These are phyloP conservation scores for Suillus americanus DNA, from an alignment of 768 basidiomycete genomes.

Conservation along the genomic window DNA sequence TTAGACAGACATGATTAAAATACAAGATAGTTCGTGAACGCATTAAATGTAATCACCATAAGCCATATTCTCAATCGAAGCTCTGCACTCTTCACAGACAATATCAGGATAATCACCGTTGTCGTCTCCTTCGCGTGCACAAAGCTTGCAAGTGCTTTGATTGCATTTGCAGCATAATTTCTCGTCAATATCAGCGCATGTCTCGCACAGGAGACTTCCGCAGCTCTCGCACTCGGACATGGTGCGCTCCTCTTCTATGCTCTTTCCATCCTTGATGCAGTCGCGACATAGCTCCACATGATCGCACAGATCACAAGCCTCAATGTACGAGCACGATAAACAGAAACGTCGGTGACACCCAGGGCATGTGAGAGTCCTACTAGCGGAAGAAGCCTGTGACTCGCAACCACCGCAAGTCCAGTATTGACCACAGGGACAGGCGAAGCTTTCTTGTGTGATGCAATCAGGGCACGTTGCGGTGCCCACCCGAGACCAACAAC, in stretches of 20 bases:
- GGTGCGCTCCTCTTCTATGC: background rate
- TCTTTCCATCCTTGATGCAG: background rate
- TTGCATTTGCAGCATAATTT: background rate
- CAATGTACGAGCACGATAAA: conserved; percentile 2
- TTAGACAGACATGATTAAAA: background rate
- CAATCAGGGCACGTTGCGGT: conserved; percentile 3
- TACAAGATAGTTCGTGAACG: background rate
- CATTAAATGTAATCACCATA: background rate
- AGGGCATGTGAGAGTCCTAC: background rate
- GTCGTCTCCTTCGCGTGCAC: background rate
- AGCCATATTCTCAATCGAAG: background rate
- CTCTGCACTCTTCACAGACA: background rate
- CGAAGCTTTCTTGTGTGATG: conserved; percentile 1
- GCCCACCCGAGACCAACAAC: conserved; percentile 1
- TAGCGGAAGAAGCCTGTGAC: background rate
- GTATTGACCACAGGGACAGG: background rate
- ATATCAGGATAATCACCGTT: background rate
- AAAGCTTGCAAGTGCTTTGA: background rate
- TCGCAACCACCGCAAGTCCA: conserved; percentile 9
- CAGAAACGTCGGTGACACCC: conserved; percentile 3
- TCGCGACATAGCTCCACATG: conserved; percentile 1
- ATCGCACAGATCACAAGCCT: background rate
- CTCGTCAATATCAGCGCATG: background rate
- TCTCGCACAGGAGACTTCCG: background rate
- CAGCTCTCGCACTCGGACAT: background rate